phyloP scores from a whole-genome alignment of 805 yeast genomes.

The Candida ulmi region DNA sequence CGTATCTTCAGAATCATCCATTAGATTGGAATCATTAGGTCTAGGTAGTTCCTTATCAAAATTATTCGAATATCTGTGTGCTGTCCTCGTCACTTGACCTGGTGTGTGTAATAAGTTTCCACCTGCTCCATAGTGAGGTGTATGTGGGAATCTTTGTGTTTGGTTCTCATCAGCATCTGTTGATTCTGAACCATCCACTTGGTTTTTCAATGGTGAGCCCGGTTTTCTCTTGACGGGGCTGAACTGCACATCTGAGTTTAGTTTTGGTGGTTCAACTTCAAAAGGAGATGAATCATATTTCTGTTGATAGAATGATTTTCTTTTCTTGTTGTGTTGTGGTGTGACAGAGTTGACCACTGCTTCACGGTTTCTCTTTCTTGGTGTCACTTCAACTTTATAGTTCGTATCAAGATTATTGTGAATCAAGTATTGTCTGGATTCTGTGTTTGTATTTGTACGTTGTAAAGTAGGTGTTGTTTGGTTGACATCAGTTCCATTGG shows the following conservation, averaged over 20 bases:
- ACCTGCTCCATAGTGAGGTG: conserved; percentile 39
- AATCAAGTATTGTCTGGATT: conserved; percentile 15
- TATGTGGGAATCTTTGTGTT: conserved; percentile 39
- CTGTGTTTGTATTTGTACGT: conserved; percentile 9
- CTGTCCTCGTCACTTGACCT: conserved; percentile 13
- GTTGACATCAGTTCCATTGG: conserved; percentile 21
- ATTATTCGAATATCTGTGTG: conserved; percentile 13
- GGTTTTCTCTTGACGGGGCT: conserved; percentile 13
- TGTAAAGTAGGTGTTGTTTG: conserved; percentile 22
- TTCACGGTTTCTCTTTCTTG: conserved; percentile 13
- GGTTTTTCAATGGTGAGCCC: conserved; percentile 10
- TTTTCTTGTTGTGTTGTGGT: conserved; percentile 17
- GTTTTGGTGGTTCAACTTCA: conserved; percentile 22
- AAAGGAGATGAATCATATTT: conserved; percentile 24
- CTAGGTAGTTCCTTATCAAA: conserved; percentile 1
- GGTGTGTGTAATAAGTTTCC: conserved; percentile 28
- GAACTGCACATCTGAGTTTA: conserved; percentile 21
- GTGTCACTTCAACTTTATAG: conserved; percentile 21
- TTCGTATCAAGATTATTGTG: conserved; percentile 19
- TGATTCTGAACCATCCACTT: background rate
- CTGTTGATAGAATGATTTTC: conserved; percentile 22
- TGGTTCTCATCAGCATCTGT: conserved; percentile 8
- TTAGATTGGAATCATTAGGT: background rate
- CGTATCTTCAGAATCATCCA: conserved; percentile 21
- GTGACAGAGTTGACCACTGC: conserved; percentile 18